Evolutionary conservation across 2,329 filamentous ascomycete genomes (phyloP), one percentile per base, ranked within the genome.

Genomic region (Diatrype stigma): DNA sequence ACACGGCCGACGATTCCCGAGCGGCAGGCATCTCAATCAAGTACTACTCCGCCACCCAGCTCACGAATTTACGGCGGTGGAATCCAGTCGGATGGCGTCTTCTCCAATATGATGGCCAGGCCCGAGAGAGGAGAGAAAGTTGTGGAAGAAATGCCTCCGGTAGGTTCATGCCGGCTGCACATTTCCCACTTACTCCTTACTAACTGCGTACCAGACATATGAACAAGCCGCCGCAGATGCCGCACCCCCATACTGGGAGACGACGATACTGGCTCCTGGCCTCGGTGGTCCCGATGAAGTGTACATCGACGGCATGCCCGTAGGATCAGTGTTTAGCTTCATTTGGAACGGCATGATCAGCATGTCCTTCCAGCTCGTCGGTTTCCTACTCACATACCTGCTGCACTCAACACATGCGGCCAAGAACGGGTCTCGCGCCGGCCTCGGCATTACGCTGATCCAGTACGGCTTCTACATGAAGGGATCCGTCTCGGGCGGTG

Each of bases 401-500:
- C 81, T 99, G 3, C 94, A 99, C 78, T 97, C 94, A 28, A 96
- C 93, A 7, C 94, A 99, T 70, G 94, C 94, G 4, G 94, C 94
- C 62, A 99, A 99, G 75, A 96, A 99, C 67, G 94, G 94, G 46
- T 96, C 92, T 44, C 88, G 90, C 64, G 92, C 93, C 47, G 94
- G 94, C 49, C 85, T 99, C 47, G 94, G 94, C 54, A 90, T 99
- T 60, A 96, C 92, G 0, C 80, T 99, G 11, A 91, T 99, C 45
- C 93, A 97, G 69, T 97, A 95, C 65, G 94, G 94, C 30, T 97
- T 99, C 71, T 91, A 90, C 61, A 95, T 97, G 89, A 94, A 91
- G 67, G 82, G 81, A 44, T 73, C 77, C 28, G 71, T 70, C 49
- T 73, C 74, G 28, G 56, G 73, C 61, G 63, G 71, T 45, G 67